Percentiles rank a stretch among this genome's conserved stretches.
These are phyloP conservation scores for Oryza rufipogon DNA, from an alignment of 176 grass and related monocot species.

Conservation along the genomic window DNA sequence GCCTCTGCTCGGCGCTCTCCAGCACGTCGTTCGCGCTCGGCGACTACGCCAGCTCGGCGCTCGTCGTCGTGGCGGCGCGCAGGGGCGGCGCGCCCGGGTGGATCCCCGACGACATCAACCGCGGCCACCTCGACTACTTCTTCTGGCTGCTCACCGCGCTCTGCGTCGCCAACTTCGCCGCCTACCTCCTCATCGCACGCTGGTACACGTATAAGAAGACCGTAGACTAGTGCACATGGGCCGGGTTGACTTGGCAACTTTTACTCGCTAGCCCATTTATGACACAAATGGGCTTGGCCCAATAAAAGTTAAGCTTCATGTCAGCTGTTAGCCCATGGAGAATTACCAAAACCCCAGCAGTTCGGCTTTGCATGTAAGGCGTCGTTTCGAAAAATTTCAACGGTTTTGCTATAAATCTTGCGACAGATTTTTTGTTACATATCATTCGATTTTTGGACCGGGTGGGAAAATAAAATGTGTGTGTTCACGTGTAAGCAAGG, in stretches of 20 bases:
- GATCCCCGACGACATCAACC: constrained; percentile 72
- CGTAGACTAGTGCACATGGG: neutral
- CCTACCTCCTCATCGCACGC: constrained; percentile 46
- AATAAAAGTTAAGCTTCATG: no score
- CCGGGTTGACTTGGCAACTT: neutral
- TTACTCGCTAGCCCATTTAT: no score
- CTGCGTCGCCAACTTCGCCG: constrained; percentile 42
- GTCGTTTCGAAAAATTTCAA: no score
- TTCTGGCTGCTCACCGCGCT: constrained; percentile 63
- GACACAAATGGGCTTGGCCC: no score
- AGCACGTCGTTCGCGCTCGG: constrained; percentile 53
- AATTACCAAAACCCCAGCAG: no score
- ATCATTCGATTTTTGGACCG: no score
- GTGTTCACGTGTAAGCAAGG: no score
- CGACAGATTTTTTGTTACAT: no score
- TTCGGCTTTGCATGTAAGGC: no score
- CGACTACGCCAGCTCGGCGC: constrained; percentile 57
- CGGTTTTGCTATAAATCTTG: no score
- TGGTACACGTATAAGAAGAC: constrained; percentile 62
- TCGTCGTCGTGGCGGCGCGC: constrained; percentile 42
- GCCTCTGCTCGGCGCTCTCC: constrained; percentile 57
- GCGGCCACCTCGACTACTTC: constrained; percentile 65
- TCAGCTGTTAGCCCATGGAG: no score
- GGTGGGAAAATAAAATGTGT: no score
- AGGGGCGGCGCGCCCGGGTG: constrained; percentile 42